These are phyloP conservation scores for Vanilla planifolia DNA, from an alignment of 106 monocot species.

Conservation along the genomic window DNA sequence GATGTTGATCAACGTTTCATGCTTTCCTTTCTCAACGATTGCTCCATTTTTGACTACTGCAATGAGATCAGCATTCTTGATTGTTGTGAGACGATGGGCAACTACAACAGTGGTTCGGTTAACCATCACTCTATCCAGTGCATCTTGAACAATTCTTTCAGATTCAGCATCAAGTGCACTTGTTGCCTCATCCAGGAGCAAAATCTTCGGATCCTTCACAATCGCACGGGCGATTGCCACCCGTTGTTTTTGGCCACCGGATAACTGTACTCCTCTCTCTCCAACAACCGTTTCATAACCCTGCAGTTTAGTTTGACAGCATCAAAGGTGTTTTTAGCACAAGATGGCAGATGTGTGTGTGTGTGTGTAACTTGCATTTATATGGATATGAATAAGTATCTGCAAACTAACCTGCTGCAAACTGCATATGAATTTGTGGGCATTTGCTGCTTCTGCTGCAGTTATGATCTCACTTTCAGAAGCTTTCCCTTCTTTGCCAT, in stretches of 20 bases:
- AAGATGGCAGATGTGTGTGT: neutral
- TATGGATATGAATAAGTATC: neutral
- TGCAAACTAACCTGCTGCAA: conserved; percentile 4
- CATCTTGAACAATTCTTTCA: conserved; percentile 12
- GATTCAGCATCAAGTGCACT: conserved; percentile 20
- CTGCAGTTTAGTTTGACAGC: neutral
- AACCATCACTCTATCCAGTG: conserved; percentile 7
- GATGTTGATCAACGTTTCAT: conserved; percentile 12
- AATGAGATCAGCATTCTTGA: conserved; percentile 8
- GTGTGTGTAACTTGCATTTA: neutral
- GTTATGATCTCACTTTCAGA: conserved; percentile 5
- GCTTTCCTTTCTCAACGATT: conserved; percentile 18
- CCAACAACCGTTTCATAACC: conserved; percentile 16
- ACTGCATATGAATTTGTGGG: conserved; percentile 7
- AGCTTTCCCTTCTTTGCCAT: neutral
- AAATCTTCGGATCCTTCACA: conserved; percentile 14
- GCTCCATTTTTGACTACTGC: conserved; percentile 13
- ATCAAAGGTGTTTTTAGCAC: neutral
- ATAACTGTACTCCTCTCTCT: conserved; percentile 15
- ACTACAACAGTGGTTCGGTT: conserved; percentile 10
- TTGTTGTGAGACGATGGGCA: conserved; percentile 11
- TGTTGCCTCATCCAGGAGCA: conserved; percentile 17
- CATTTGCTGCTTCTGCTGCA: conserved; percentile 5
- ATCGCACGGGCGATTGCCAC: conserved; percentile 16
- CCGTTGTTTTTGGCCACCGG: conserved; percentile 17